phyloP scores from a whole-genome alignment of 1,139 yeast species.

The Trichomonascaceae sp. region DNA sequence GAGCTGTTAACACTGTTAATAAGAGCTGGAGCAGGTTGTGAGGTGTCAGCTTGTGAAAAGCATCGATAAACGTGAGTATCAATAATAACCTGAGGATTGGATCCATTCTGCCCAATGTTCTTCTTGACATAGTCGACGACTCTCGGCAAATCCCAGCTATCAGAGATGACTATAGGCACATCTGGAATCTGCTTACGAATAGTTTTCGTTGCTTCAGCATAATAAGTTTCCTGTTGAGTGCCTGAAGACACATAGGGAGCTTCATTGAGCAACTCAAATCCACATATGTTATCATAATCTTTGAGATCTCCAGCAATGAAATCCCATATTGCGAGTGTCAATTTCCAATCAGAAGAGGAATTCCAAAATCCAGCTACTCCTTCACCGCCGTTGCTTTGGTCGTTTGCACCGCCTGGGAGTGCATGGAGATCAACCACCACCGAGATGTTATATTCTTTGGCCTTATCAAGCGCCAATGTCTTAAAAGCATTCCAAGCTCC shows the following conservation, averaged over 20 bases:
- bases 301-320: constrained; percentile 59
- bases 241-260: constrained; percentile 46
- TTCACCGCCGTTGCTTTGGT: constrained; percentile 78
- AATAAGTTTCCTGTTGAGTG: constrained; percentile 55
- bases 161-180: constrained; percentile 76
- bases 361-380: constrained; percentile 62
- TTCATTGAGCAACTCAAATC: constrained; percentile 82
- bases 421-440: constrained; percentile 84
- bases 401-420: constrained; percentile 88
- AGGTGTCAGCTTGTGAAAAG: constrained; percentile 68
- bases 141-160: constrained; percentile 87
- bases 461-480: constrained; percentile 46
- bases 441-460: constrained; percentile 54
- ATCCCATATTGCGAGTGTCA: constrained; percentile 47
- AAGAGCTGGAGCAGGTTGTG: constrained; percentile 58
- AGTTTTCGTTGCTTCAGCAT: constrained; percentile 57
- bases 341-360: constrained; percentile 38
- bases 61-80: constrained; percentile 88
- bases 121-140: constrained; percentile 66
- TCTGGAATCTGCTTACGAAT: constrained; percentile 51
- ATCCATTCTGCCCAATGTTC: constrained; percentile 27
- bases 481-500: constrained; percentile 66
- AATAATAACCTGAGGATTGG: constrained; percentile 42
- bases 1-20: constrained; percentile 51
- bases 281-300: constrained; percentile 61